Evolutionary conservation across 2,329 filamentous ascomycete genomes (phyloP), one percentile per base, ranked within the genome.

Genomic region (Penicillium thymicola): DNA sequence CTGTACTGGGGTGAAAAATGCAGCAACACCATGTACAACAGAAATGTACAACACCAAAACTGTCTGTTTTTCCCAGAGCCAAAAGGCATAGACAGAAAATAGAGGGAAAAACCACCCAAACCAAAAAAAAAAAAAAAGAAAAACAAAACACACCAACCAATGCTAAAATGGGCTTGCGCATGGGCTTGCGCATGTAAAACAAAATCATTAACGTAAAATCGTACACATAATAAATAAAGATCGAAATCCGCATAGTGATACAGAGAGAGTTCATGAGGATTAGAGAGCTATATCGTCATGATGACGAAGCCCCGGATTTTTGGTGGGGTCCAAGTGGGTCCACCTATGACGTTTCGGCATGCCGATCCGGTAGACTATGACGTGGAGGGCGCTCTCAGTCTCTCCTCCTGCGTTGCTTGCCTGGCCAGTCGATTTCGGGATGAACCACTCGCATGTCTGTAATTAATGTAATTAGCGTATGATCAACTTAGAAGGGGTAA

Each of bases 381-480:
- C 56, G 50, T 49, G 28, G 50, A 43, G 46, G 47, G 52, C 47
- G 50, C 28, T 5, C 42, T 70, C 61, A 76, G 40, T 75, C 72
- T 55, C 72, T 65, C 56, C 72, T 70, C 57, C 72, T 69, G 54
- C 75, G 70, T 57, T 78, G 74, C 75, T 87, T 88, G 65, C 89
- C 88, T n/a, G 88, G 87, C 65, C 90, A 87, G 61, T 92, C 89
- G 54, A 93, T 83, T 59, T 96, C 90, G 0, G 93, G 92, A 73
- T 97, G 93, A 61, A 95, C 93, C 47, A 97, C 92, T 36, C 92
- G 86, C 82, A 96, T 95, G 72, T 99, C 54, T 56, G 54, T 56
- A 56, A 54, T 54, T 40, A 54, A 41, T 52, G 52, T 50, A 51
- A 45, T 56, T 46, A 56, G 54, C 13, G 48, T 52, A 46, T 46